These are phyloP conservation scores for Mortierella sp. DNA, from an alignment of 371 early-diverging fungal species.

Conservation along the genomic window DNA sequence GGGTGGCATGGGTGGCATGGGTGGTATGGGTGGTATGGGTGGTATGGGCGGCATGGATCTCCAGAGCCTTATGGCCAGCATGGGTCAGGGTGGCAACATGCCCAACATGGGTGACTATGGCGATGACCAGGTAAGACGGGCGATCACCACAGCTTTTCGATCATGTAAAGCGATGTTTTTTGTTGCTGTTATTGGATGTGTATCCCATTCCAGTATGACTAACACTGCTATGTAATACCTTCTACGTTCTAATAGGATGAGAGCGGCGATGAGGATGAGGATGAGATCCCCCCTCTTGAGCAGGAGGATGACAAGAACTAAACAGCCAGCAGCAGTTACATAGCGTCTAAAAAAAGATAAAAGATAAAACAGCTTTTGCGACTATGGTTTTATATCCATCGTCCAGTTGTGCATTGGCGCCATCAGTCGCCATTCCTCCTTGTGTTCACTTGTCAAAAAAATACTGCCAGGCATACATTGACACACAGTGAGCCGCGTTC, in stretches of 20 bases:
- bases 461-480: no score
- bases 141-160: background rate
- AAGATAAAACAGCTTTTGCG: background rate
- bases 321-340: background rate
- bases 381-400: background rate
- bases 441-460: background rate
- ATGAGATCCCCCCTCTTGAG: conserved; percentile 42
- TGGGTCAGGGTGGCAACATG: conserved; percentile 44
- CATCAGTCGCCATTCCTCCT: background rate
- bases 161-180: conserved; percentile 6
- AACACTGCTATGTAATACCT: background rate
- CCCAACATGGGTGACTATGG: conserved; percentile 27
- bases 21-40: conserved; percentile 61
- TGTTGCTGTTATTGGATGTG: background rate
- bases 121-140: conserved; percentile 12
- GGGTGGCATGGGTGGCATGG: conserved; percentile 67
- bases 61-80: conserved; percentile 45
- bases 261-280: conserved; percentile 31
- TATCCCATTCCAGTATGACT: background rate
- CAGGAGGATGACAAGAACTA: conserved; percentile 24
- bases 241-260: conserved; percentile 22
- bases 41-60: conserved; percentile 50
- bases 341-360: background rate
- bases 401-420: background rate
- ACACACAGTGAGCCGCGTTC: no score